Conservation (phyloP, 2,329 filamentous ascomycete genomes). For the Sarocladium strictum region DNA sequence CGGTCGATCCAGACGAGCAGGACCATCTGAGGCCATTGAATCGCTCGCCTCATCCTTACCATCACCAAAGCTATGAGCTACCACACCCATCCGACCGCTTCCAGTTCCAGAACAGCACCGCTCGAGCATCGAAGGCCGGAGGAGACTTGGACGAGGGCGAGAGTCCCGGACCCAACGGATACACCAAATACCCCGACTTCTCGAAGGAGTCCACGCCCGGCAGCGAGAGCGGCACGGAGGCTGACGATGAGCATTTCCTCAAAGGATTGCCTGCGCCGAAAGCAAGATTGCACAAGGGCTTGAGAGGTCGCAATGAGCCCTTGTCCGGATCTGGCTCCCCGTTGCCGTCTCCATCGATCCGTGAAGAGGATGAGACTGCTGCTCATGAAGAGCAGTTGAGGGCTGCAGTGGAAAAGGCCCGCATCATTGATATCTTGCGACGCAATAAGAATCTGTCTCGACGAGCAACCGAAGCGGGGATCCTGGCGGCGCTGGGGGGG, state of each 20-base stretch:
- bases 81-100: slow-evolving; percentile 42
- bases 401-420: not conserved
- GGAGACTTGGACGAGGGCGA: slow-evolving; percentile 13
- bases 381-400: not conserved
- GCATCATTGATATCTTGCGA: slow-evolving; percentile 24
- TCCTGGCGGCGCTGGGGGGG: slow-evolving; percentile 43
- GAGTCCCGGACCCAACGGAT: not conserved
- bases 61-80: slow-evolving; percentile 51
- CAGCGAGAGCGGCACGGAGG: slow-evolving; percentile 91
- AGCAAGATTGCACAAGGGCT: slow-evolving; percentile 67
- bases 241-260: slow-evolving; percentile 86
- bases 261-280: slow-evolving; percentile 79
- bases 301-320: slow-evolving; percentile 55
- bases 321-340: slow-evolving; percentile 52
- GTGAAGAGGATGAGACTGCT: slow-evolving; percentile 34
- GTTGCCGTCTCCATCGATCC: slow-evolving; percentile 39
- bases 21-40: slow-evolving; percentile 42
- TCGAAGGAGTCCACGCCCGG: slow-evolving; percentile 52
- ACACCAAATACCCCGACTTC: not conserved
- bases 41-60: slow-evolving; percentile 64
- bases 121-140: slow-evolving; percentile 12
- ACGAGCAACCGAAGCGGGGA: slow-evolving; percentile 44
- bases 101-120: slow-evolving; percentile 17
- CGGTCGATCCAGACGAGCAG: slow-evolving; percentile 29
- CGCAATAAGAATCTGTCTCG: slow-evolving; percentile 46